These are phyloP conservation scores for Trichoderma reesei DNA, from an alignment of 495 filamentous ascomycete genomes.

Conservation along the genomic window DNA sequence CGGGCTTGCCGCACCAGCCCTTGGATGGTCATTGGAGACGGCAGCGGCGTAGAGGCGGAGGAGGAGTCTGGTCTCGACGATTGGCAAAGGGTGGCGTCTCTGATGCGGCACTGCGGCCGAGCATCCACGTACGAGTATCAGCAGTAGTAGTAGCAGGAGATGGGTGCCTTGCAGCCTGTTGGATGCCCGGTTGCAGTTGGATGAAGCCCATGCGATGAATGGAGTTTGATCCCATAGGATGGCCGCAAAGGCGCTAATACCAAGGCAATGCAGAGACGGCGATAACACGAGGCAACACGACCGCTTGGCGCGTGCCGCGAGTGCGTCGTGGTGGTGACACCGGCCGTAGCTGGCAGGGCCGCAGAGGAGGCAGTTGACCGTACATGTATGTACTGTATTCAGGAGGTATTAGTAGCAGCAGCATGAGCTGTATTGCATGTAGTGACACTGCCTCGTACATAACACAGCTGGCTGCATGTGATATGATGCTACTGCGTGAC, in stretches of 20 bases:
- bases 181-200: neutral
- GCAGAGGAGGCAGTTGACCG: too few species aligned
- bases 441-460: neutral
- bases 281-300: neutral
- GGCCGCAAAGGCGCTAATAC: neutral
- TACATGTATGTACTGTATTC: too few species aligned
- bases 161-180: neutral
- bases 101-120: constrained; percentile 1
- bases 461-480: neutral
- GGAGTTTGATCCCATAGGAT: neutral
- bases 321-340: neutral
- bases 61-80: neutral
- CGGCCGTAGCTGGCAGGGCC: neutral
- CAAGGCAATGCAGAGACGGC: neutral
- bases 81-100: neutral
- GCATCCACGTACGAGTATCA: neutral
- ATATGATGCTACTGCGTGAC: constrained; percentile 6
- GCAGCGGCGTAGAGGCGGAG: constrained; percentile 12
- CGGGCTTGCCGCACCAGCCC: constrained; percentile 27
- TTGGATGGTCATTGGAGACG: constrained; percentile 37
- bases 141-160: too few species aligned
- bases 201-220: neutral
- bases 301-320: too few species aligned
- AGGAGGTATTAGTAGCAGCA: neutral
- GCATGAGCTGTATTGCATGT: too few species aligned